Evolutionary conservation across 2,329 filamentous ascomycete species (phyloP).

Genomic region (Mycosphaerella sp.): DNA sequence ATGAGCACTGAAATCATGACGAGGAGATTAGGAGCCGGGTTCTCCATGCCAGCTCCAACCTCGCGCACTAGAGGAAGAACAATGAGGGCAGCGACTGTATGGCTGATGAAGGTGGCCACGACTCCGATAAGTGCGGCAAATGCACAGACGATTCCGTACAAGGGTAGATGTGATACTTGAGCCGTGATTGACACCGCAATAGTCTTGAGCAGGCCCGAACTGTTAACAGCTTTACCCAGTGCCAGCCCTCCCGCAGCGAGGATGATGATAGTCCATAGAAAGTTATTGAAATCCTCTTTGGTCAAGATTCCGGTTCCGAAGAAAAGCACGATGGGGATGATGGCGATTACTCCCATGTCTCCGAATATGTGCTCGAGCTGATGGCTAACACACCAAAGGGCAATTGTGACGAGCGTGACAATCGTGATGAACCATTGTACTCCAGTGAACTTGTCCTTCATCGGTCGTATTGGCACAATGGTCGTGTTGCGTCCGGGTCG

Average conservation of each 20-base stretch:
- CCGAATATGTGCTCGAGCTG: constrained; percentile 82
- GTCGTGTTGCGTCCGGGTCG: constrained; percentile 75
- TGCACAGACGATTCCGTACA: constrained; percentile 81
- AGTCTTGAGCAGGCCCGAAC: constrained; percentile 83
- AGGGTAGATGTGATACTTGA: constrained; percentile 66
- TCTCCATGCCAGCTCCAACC: constrained; percentile 75
- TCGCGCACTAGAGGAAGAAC: constrained; percentile 84
- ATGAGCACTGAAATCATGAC: constrained; percentile 95
- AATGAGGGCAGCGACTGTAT: constrained; percentile 93
- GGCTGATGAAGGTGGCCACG: constrained; percentile 94
- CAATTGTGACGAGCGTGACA: constrained; percentile 77
- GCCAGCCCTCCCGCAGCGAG: constrained; percentile 88
- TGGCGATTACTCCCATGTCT: constrained; percentile 97
- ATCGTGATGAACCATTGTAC: constrained; percentile 88
- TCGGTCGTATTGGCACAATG: constrained; percentile 83
- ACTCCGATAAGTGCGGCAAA: constrained; percentile 81
- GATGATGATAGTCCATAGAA: constrained; percentile 99
- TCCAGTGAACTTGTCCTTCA: constrained; percentile 81
- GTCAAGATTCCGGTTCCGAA: constrained; percentile 94
- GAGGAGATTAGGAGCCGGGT: constrained; percentile 87
- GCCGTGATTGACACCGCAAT: constrained; percentile 72
- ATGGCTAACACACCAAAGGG: constrained; percentile 86
- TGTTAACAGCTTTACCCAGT: constrained; percentile 88
- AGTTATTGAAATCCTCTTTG: constrained; percentile 99
- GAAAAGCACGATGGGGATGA: constrained; percentile 91